Evolutionary conservation across 495 filamentous ascomycete species (phyloP), one percentile per base, ranked within the genome.

Genomic region (Aspergillus campestris): DNA sequence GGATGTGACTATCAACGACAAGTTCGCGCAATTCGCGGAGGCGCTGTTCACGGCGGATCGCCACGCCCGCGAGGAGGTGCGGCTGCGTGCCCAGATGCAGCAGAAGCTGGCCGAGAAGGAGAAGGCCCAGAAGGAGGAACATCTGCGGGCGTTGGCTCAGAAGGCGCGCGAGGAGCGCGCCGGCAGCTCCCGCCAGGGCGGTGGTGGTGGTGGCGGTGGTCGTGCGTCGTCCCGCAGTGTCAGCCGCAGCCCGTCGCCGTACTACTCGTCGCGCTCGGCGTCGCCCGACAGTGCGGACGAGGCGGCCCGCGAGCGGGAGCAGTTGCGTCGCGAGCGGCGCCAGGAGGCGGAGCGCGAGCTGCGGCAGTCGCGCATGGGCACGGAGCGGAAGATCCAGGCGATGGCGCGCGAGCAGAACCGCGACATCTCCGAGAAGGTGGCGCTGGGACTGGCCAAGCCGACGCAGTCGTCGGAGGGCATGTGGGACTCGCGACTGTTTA

Each of bases 1-100:
- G 61, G 92, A 99, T 66, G 86, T 95, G 31, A 83, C 89, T 15
- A 97, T 99, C 60, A 99, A 97, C 66, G 92, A 99, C 71, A 99
- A 97, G 57, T 97, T 97, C 58, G 90, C 92, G 13, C 86, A 92
- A 61, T 95, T 99, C 62, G 83, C 89, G 0, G 92, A 99, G 69
- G 88, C 90, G 1, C 69, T 99, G 24, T 89, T 90, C 59, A 92
- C 89, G 45, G 92, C 92, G 18, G 92, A 99, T 61, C 71, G 92
- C 29, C 94, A 97, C 62, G 91, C 94, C 7, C 75, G 92, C 52
- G 92, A 97, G 58, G 92, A 99, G 65, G 92, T 99, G 40, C 81
- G 87, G 51, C 87, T 94, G 61, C 79, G 92, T 44, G 84, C 87
- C 7, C 73, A 86, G 51, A 96, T 99, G 91, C 94, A 99, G 59